Evolutionary conservation across 306 rosid genomes (phyloP).

Genomic region (Albizia julibrissin): DNA sequence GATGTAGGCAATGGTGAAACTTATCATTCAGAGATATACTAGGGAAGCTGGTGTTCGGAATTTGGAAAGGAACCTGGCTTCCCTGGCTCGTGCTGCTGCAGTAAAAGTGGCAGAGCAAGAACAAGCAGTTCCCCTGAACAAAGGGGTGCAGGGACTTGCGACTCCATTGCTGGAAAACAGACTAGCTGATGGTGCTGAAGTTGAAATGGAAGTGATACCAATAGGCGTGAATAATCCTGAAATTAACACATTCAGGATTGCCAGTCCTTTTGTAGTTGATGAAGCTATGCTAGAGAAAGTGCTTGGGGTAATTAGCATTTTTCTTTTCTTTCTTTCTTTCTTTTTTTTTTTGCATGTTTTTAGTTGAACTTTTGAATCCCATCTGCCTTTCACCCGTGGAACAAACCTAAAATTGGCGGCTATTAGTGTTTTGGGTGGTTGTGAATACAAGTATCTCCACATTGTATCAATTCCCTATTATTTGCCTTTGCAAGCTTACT

Average conservation of each 20-base stretch:
- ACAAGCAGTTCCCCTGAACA: constrained; percentile 62
- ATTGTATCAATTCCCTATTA: constrained; percentile 12
- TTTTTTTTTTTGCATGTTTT: constrained; percentile 9
- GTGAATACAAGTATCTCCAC: constrained; percentile 15
- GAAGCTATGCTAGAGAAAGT: constrained; percentile 95
- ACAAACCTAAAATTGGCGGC: background rate
- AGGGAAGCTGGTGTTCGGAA: constrained; percentile 99
- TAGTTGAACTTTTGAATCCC: constrained; percentile 20
- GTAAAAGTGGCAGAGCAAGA: constrained; percentile 92
- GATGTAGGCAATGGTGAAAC: constrained; percentile 80
- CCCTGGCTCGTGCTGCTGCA: constrained; percentile 98
- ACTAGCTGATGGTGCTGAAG: constrained; percentile 85
- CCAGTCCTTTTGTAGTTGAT: constrained; percentile 76
- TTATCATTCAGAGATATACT: constrained; percentile 85
- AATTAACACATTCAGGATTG: constrained; percentile 66
- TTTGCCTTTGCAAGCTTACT: background rate
- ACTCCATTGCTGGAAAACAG: constrained; percentile 85
- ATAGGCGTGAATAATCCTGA: constrained; percentile 77
- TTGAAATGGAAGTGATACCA: constrained; percentile 98
- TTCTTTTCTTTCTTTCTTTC: background rate
- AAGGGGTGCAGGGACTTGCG: constrained; percentile 70
- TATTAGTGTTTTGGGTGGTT: constrained; percentile 14
- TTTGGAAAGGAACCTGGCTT: constrained; percentile 87
- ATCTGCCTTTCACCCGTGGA: background rate
- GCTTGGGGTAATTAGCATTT: constrained; percentile 77